Conservation (phyloP, 106 monocot species). For the Phalaenopsis equestris region DNA sequence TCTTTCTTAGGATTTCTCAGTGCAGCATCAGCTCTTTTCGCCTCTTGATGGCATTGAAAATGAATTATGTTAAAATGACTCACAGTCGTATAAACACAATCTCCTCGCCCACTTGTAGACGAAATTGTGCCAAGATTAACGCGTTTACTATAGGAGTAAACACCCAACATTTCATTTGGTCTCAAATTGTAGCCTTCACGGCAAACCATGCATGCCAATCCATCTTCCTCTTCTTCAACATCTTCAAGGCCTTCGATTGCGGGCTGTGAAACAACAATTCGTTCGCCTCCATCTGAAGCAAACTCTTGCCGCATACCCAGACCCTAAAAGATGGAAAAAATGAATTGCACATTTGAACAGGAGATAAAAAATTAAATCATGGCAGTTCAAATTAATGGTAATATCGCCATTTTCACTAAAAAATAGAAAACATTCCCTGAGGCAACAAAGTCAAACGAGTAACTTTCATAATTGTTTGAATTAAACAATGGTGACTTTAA, state of each 20-base stretch:
- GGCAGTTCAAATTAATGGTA: no score
- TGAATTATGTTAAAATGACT: conserved; percentile 98
- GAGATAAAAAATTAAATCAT: no score
- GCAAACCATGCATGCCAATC: conserved; percentile 97
- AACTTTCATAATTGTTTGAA: no score
- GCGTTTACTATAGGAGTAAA: conserved; percentile 87
- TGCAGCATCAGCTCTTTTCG: conserved; percentile 85
- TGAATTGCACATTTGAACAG: background rate
- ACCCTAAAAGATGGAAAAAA: conserved; percentile 25
- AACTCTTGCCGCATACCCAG: conserved; percentile 90
- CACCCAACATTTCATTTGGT: conserved; percentile 84
- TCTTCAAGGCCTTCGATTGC: conserved; percentile 85
- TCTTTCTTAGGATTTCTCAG: conserved; percentile 94
- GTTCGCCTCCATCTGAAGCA: conserved; percentile 81
- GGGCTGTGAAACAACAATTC: conserved; percentile 75
- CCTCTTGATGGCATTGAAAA: conserved; percentile 98
- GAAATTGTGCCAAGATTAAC: conserved; percentile 67
- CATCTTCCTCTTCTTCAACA: conserved; percentile 93
- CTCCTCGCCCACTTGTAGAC: conserved; percentile 48
- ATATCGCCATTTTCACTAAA: no score
- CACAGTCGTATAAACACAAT: conserved; percentile 92
- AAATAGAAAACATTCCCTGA: no score
- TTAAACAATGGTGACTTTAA: background rate
- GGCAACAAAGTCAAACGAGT: background rate
- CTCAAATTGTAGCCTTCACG: conserved; percentile 87